Evolutionary conservation across 2,329 filamentous ascomycete genomes (phyloP), one percentile per base, ranked within the genome.

Genomic region (Nemania bipapillata): DNA sequence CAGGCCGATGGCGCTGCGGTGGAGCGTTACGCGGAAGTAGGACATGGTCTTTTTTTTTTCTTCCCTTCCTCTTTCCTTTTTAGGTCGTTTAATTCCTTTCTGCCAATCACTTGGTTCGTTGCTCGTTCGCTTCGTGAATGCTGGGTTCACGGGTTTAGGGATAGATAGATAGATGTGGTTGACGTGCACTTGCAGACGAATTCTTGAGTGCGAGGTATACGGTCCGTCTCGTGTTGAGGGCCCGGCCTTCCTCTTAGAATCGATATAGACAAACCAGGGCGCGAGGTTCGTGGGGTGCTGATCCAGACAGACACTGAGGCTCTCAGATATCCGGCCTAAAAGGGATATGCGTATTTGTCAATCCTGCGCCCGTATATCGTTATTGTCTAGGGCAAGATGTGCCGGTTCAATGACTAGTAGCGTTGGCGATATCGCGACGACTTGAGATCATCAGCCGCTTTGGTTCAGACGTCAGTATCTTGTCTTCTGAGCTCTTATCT

Each of bases 1-100:
- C n/a, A 97, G 89, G 70, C 94, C 94, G 81, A 97, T 97, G 76
- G 91, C 91, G 65, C 91, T 94, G 78, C 94, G 92, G 82, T 96
- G 88, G 65, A 97, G 91, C 56, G 93, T 97, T 80, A 97, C 93
- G 79, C 92, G 91, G 86, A 97, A 97, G 86, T 88, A 97, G 66
- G 90, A 85, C 91, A 94, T 94, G 69, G 22, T 32, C 50, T 61
- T 24, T 17, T 11, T 55, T 7, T 55, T 32, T 40, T 7, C 4
- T 37, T 12, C 42, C 17, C 15, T 28, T 60, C 6, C 26, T 45
- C n/a, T 49, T 32, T n/a, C n/a, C n/a, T n/a, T n/a, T n/a, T n/a
- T n/a, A n/a, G n/a, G n/a, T n/a, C n/a, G n/a, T n/a, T n/a, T n/a
- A n/a, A n/a, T n/a, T n/a, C n/a, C n/a, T n/a, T n/a, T n/a, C n/a